Conservation (phyloP, 177 flowering plant genomes). For the Telopea speciosissima region DNA sequence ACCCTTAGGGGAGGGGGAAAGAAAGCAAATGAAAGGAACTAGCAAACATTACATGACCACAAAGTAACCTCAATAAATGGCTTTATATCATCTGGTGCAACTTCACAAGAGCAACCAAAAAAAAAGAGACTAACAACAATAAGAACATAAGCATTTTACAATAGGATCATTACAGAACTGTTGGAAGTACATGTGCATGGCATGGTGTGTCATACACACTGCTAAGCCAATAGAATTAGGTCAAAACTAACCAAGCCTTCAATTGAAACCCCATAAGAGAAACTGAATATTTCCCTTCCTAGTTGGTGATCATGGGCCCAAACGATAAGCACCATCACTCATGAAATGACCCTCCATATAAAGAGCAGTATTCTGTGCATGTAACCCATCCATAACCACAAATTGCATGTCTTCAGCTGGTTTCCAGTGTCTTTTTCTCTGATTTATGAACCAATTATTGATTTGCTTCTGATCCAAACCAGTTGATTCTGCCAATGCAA, state of each 20-base stretch:
- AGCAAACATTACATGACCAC: no score
- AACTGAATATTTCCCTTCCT: background rate
- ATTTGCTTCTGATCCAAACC: constrained; percentile 95
- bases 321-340: constrained; percentile 68
- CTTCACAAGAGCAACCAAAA: no score
- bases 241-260: background rate
- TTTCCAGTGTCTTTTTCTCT: constrained; percentile 94
- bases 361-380: constrained; percentile 68
- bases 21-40: no score
- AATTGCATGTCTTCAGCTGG: constrained; percentile 96
- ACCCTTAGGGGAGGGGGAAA: no score
- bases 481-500: constrained; percentile 90
- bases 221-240: background rate
- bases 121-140: no score
- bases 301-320: constrained; percentile 44
- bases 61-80: no score
- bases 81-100: no score
- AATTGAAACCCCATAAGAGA: background rate
- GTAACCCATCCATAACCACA: constrained; percentile 93
- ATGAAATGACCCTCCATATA: constrained; percentile 87
- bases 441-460: constrained; percentile 95
- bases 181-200: no score
- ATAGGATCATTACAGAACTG: no score
- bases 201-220: no score
- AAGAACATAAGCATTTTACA: no score